Evolutionary conservation across 2,329 filamentous ascomycete genomes (phyloP).

Genomic region (Rutstroemia sydowiana): DNA sequence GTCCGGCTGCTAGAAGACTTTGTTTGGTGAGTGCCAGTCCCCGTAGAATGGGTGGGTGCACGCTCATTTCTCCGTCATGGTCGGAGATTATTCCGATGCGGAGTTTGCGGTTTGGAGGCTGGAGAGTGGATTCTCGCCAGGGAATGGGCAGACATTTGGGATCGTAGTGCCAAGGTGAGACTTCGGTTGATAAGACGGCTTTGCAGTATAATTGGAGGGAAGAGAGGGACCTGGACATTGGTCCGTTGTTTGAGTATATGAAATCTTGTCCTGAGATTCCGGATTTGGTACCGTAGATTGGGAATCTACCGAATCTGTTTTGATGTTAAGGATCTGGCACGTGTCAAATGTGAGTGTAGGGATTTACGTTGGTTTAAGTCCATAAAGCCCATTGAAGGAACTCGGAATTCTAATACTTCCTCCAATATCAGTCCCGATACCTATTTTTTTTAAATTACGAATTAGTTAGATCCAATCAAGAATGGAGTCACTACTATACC

Average conservation of each 20-base stretch:
- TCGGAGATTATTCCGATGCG: slow-evolving; percentile 13
- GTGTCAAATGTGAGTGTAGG: neutral
- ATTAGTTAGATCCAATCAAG: too few relatives aligned
- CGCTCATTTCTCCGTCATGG: slow-evolving; percentile 6
- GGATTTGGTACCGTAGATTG: slow-evolving; percentile 6
- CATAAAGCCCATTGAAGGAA: slow-evolving; percentile 33
- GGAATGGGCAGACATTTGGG: slow-evolving; percentile 30
- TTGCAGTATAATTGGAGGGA: slow-evolving; percentile 9
- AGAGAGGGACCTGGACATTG: slow-evolving; percentile 3
- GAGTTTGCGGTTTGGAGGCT: slow-evolving; percentile 14
- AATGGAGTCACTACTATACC: too few relatives aligned
- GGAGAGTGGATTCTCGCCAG: slow-evolving; percentile 21
- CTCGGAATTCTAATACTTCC: slow-evolving; percentile 34
- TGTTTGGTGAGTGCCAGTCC: slow-evolving; percentile 2
- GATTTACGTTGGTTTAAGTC: slow-evolving; percentile 32
- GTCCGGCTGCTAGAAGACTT: slow-evolving; percentile 1
- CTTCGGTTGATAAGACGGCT: slow-evolving; percentile 13
- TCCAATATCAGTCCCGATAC: slow-evolving; percentile 15
- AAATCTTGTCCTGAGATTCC: slow-evolving; percentile 10
- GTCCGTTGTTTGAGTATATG: slow-evolving; percentile 6
- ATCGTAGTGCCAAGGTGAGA: slow-evolving; percentile 27
- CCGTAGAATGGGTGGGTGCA: slow-evolving; percentile 5
- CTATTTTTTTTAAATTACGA: too few relatives aligned
- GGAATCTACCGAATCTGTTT: slow-evolving; percentile 25
- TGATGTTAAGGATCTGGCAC: neutral